A percentile compares a stretch with the other conserved stretches of the same genome.
Evolutionary conservation across 2,329 filamentous ascomycete genomes (phyloP).

Genomic region (Pyricularia grisea): DNA sequence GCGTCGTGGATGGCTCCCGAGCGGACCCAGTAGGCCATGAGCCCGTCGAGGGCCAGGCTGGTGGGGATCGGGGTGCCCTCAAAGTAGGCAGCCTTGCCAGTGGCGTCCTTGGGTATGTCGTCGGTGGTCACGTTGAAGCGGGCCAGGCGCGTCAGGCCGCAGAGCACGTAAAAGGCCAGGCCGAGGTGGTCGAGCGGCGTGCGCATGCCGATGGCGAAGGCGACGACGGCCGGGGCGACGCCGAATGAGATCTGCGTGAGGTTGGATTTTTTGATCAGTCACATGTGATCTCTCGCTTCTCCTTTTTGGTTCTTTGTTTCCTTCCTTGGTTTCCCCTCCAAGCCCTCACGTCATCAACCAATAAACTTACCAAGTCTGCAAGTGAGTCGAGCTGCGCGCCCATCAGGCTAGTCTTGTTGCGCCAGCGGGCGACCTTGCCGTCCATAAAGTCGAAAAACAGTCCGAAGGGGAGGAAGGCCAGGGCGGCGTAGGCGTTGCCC

Average conservation of each 20-base stretch:
- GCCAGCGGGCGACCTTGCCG: conserved; percentile 91
- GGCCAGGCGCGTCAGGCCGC: conserved; percentile 84
- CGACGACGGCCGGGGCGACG: conserved; percentile 76
- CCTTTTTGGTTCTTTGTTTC: background rate
- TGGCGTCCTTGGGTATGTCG: conserved; percentile 81
- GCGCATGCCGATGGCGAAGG: conserved; percentile 82
- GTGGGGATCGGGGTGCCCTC: conserved; percentile 96
- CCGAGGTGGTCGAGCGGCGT: conserved; percentile 72
- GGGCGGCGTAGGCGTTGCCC: conserved; percentile 68
- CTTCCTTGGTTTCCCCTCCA: background rate
- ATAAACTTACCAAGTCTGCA: conserved; percentile 69
- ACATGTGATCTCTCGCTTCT: background rate
- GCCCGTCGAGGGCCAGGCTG: conserved; percentile 64
- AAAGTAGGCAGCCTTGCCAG: conserved; percentile 89
- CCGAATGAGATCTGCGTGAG: conserved; percentile 78
- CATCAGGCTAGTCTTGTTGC: conserved; percentile 95
- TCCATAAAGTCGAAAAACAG: conserved; percentile 98
- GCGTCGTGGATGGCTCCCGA: conserved; percentile 70
- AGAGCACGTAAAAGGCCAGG: conserved; percentile 85
- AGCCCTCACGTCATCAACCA: too few relatives aligned
- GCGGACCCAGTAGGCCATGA: conserved; percentile 87
- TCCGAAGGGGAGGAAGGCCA: conserved; percentile 82
- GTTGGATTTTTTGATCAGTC: background rate
- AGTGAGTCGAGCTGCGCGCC: conserved; percentile 95
- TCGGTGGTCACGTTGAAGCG: conserved; percentile 96